Evolutionary conservation across 1,284 basidiomycete genomes (phyloP).

Genomic region (Ustilago xerochloae): DNA sequence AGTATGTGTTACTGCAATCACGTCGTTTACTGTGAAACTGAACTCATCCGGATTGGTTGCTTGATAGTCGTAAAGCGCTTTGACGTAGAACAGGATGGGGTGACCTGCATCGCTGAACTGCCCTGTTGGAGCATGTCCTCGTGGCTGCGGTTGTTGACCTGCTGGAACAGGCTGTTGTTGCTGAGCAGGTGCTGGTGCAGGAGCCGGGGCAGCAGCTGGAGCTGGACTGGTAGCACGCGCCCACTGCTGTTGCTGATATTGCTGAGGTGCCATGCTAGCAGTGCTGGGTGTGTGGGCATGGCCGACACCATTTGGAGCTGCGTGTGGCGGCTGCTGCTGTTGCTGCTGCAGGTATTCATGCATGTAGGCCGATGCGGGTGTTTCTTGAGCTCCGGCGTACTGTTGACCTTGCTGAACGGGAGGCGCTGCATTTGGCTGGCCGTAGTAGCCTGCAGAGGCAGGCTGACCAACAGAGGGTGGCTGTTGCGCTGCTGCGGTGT

Average conservation of each 20-base stretch:
- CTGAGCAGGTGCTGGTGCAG: slow-evolving; percentile 35
- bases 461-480: slow-evolving; percentile 36
- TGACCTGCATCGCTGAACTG: slow-evolving; percentile 81
- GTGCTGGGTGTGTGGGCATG: slow-evolving; percentile 33
- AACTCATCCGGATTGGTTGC: slow-evolving; percentile 85
- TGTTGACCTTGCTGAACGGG: slow-evolving; percentile 56
- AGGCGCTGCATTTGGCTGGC: slow-evolving; percentile 16
- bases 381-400: slow-evolving; percentile 45
- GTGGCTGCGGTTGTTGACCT: slow-evolving; percentile 11
- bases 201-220: slow-evolving; percentile 26
- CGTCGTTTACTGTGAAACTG: slow-evolving; percentile 89
- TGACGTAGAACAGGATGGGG: slow-evolving; percentile 80
- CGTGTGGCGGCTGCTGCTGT: slow-evolving; percentile 32
- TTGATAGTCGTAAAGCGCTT: slow-evolving; percentile 87
- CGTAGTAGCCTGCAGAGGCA: slow-evolving; percentile 55
- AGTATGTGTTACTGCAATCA: slow-evolving; percentile 89
- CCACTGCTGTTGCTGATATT: slow-evolving; percentile 35
- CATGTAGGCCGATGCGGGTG: slow-evolving; percentile 62
- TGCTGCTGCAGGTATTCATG: slow-evolving; percentile 65
- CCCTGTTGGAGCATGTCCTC: slow-evolving; percentile 73
- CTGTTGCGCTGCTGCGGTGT: slow-evolving; percentile 15
- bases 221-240: slow-evolving; percentile 33
- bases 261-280: slow-evolving; percentile 23
- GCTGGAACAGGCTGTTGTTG: slow-evolving; percentile 34
- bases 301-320: slow-evolving; percentile 40